phyloP scores from a whole-genome alignment of 1,284 basidiomycete species.

The Vanrija humicola region DNA sequence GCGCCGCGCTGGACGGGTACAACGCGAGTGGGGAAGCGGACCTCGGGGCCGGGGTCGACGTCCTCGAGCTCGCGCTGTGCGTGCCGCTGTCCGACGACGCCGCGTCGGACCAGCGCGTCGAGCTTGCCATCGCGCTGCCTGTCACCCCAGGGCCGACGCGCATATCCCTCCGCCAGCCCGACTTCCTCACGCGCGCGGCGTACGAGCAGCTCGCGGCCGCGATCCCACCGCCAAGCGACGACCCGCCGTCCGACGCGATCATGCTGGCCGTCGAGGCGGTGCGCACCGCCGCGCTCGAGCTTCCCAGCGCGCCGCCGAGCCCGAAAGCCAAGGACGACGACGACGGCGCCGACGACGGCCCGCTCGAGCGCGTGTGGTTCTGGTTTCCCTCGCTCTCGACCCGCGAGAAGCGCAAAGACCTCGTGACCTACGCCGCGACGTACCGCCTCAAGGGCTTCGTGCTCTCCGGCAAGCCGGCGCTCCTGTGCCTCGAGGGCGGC shows the following conservation, averaged over 20 bases:
- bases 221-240: conserved; percentile 2
- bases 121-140: conserved; percentile 4
- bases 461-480: conserved; percentile 49
- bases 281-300: neutral
- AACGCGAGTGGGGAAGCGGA: neutral
- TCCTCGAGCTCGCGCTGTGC: conserved; percentile 7
- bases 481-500: conserved; percentile 50
- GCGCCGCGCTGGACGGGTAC: conserved; percentile 3
- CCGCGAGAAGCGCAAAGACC: conserved; percentile 47
- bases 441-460: conserved; percentile 50
- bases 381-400: conserved; percentile 49
- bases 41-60: neutral
- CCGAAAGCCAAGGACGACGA: neutral
- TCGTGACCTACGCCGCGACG: conserved; percentile 45
- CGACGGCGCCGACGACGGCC: conserved; percentile 6
- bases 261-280: conserved; percentile 27
- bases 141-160: neutral
- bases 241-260: conserved; percentile 25
- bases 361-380: conserved; percentile 45
- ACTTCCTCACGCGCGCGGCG: conserved; percentile 17
- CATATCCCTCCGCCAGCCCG: conserved; percentile 24
- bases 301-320: neutral
- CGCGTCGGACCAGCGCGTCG: neutral
- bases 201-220: conserved; percentile 14
- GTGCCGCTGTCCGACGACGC: conserved; percentile 5